Conservation (phyloP, 2,329 filamentous ascomycete genomes). For the Apiospora phragmitis region DNA sequence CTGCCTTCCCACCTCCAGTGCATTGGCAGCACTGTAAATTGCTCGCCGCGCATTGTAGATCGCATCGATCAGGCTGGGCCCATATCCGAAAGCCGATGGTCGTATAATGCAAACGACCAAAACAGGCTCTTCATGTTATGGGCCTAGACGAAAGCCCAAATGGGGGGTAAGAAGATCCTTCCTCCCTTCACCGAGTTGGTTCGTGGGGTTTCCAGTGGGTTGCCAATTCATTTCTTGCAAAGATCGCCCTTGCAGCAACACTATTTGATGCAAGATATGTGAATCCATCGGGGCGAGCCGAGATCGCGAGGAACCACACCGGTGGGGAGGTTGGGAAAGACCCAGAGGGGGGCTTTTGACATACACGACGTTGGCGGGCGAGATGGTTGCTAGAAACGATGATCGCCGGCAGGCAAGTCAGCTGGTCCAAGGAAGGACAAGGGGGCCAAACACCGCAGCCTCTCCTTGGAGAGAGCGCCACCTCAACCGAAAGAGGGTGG, state of each 20-base stretch:
- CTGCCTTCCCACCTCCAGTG: neutral
- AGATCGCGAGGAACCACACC: neutral
- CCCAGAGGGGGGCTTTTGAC: neutral
- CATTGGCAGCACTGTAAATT: neutral
- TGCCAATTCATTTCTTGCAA: neutral
- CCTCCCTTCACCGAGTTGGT: neutral
- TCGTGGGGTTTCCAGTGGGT: neutral
- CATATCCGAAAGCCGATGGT: neutral
- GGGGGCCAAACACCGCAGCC: neutral
- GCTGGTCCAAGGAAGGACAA: neutral
- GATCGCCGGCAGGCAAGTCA: neutral
- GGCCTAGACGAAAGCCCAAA: neutral
- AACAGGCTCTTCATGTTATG: neutral
- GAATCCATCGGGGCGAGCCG: neutral
- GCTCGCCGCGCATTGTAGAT: neutral
- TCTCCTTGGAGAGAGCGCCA: neutral
- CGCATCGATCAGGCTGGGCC: neutral
- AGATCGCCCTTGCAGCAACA: neutral
- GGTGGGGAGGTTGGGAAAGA: neutral
- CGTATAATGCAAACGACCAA: neutral
- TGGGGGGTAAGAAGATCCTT: neutral
- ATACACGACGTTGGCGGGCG: neutral
- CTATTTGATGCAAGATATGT: conserved; percentile 5
- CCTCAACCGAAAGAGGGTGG: neutral
- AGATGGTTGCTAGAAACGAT: neutral